Conservation (phyloP, 2,329 filamentous ascomycete species). For the Diaporthe citrichinensis region DNA sequence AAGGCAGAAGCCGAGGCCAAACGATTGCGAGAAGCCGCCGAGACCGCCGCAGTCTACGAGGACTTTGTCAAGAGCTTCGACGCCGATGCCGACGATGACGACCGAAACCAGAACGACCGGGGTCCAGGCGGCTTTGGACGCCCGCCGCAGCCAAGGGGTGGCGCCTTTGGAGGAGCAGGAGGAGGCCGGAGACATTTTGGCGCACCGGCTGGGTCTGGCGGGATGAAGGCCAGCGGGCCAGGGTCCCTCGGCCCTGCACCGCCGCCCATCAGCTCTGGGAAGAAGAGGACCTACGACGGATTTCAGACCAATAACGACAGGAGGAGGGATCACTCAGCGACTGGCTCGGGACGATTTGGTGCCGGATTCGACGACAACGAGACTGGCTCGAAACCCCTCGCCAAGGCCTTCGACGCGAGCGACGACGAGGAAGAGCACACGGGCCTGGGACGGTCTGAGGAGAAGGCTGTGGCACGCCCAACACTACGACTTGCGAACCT, state of each 20-base stretch:
- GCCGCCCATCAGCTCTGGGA: conserved; percentile 62
- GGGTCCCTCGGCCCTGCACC: conserved; percentile 72
- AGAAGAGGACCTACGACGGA: conserved; percentile 68
- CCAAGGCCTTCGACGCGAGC: conserved; percentile 81
- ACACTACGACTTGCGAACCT: conserved; percentile 73
- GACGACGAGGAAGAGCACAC: conserved; percentile 67
- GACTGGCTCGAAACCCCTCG: conserved; percentile 61
- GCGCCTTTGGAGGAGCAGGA: conserved; percentile 40
- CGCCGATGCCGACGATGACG: conserved; percentile 67
- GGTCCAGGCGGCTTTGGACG: conserved; percentile 34
- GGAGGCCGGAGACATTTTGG: conserved; percentile 73
- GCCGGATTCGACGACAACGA: conserved; percentile 56
- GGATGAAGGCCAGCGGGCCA: conserved; percentile 70
- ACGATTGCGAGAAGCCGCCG: conserved; percentile 84
- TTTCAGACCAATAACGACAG: conserved; percentile 55
- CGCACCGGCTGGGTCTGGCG: conserved; percentile 62
- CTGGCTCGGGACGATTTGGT: conserved; percentile 51
- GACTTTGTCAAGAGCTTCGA: conserved; percentile 89
- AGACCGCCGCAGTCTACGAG: conserved; percentile 88
- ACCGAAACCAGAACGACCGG: conserved; percentile 39
- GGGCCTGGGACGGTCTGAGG: conserved; percentile 64
- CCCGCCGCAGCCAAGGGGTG: conserved; percentile 43
- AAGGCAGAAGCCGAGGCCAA: conserved; percentile 93
- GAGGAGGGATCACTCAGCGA: conserved; percentile 49
- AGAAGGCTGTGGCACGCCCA: conserved; percentile 73